A percentile compares a stretch with the other conserved stretches of the same genome.
Conservation (phyloP, 306 rosid genomes). For the Aeschynomene evenia region DNA sequence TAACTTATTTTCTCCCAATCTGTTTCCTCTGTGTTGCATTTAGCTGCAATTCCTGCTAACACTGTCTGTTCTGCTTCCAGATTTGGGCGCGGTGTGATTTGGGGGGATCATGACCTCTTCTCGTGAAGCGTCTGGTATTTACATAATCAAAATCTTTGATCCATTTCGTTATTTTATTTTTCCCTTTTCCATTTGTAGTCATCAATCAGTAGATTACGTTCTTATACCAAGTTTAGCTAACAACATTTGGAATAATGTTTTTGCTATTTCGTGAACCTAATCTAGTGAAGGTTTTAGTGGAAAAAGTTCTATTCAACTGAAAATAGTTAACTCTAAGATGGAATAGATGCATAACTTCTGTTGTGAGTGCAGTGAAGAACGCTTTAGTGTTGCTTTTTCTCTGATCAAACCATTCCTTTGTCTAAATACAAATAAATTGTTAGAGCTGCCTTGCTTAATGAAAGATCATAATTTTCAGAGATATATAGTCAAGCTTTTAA, state of each 20-base stretch:
- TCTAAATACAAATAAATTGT: background rate
- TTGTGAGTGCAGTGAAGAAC: background rate
- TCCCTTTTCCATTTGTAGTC: constrained; percentile 2
- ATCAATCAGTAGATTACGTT: background rate
- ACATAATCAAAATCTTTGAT: background rate
- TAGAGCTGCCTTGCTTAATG: background rate
- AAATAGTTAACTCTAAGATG: background rate
- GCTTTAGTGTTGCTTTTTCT: background rate
- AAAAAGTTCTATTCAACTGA: background rate
- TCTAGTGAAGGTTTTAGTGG: background rate
- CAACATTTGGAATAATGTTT: background rate
- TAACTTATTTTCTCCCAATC: background rate
- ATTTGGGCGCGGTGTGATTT: constrained; percentile 21
- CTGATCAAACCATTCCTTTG: background rate
- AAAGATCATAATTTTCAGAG: background rate
- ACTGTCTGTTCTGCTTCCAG: constrained; percentile 31
- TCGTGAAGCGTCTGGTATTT: constrained; percentile 38
- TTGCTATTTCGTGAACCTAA: background rate
- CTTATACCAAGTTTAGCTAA: background rate
- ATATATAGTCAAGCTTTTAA: background rate
- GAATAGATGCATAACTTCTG: constrained; percentile 16
- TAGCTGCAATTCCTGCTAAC: constrained; percentile 5
- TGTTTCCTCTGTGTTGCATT: constrained; percentile 9
- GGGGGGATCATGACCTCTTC: constrained; percentile 39
- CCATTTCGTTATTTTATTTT: background rate